Base-by-base conservation (phyloP, 192 early-diverging fungal species). In the Oehlia diaphana region DNA sequence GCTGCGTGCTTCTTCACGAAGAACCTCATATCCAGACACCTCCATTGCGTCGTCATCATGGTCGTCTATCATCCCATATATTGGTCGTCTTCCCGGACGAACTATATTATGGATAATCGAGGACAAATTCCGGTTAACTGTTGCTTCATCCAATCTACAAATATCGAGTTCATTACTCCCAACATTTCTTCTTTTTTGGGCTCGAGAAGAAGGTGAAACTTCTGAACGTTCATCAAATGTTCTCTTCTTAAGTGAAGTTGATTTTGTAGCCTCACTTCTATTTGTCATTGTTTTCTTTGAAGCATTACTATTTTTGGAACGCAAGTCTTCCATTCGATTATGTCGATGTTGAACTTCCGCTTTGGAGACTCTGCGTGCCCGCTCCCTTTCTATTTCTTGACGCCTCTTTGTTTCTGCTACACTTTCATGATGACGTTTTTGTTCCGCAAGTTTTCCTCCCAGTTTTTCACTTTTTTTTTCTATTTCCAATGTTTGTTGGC, bases 1-100 rank as follows among this genome's bases (percentile, higher is more conserved):
- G 39, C 35, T 42, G 35, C 33, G 35, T 9, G 68, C 68, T 70
- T 70, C 68, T 42, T 70, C 68, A 9, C 37, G 33, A 8, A 70
- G n/a, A 10, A 70, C 68, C 1, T 70, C 37, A 0, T 10, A 21
- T n/a, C 35, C 39, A 10, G 68, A 42, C 6, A n/a, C 68, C n/a
- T 70, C 68, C 68, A 70, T 70, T 44, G 44, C 8, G 19, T 70
- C 68, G 23, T 70, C 68, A 42, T 69, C 67, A n/a, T 69, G 16
- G 10, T 70, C 68, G 5, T 70, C 68, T 58, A 8, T 8, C 19
- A 37, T 70, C 68, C 33, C 39, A 70, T n/a, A 8, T 2, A 67
- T 33, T 31, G 26, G 33, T 14, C 4, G 39, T n/a, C 37, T 33
- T 42, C 67, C 35, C 4, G 31, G 68, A n/a, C 35, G 31, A 42